Evolutionary conservation across 495 filamentous ascomycete species (phyloP).

Genomic region (Neurospora sp.): DNA sequence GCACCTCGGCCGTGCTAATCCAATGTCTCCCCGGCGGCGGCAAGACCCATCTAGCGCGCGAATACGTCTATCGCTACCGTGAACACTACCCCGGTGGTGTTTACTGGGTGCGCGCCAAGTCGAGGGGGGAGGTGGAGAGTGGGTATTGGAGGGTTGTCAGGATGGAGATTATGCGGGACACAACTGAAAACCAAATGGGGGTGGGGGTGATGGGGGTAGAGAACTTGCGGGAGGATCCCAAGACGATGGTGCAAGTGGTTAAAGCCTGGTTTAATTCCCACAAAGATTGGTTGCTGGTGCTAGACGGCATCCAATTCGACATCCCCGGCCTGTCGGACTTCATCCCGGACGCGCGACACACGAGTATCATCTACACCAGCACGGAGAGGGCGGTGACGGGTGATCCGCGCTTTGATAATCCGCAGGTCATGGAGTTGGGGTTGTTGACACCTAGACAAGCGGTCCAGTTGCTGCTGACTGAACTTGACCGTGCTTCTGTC

Average conservation of each 20-base stretch:
- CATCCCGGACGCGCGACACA: conserved; percentile 58
- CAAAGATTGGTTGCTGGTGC: conserved; percentile 59
- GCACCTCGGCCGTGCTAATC: conserved; percentile 59
- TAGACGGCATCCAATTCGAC: conserved; percentile 66
- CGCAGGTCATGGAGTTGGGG: conserved; percentile 56
- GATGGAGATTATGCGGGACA: conserved; percentile 38
- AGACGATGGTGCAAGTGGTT: conserved; percentile 49
- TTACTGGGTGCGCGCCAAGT: conserved; percentile 72
- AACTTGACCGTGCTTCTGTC: conserved; percentile 26
- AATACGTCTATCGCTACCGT: conserved; percentile 64
- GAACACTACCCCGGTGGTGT: conserved; percentile 62
- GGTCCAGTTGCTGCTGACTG: conserved; percentile 35
- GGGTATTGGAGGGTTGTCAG: conserved; percentile 70
- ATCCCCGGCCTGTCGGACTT: conserved; percentile 52
- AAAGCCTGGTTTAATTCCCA: conserved; percentile 53
- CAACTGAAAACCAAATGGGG: background rate
- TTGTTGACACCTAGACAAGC: conserved; percentile 42
- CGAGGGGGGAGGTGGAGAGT: conserved; percentile 49
- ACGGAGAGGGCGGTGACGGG: conserved; percentile 56
- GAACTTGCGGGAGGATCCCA: conserved; percentile 30
- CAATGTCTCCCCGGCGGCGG: conserved; percentile 67
- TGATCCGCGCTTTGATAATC: conserved; percentile 61
- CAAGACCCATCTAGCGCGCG: conserved; percentile 71
- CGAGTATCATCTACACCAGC: conserved; percentile 69
- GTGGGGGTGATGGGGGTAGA: conserved; percentile 22